phyloP scores from a whole-genome alignment of 108 stramenopile species.

The Nitzschia putrida region DNA sequence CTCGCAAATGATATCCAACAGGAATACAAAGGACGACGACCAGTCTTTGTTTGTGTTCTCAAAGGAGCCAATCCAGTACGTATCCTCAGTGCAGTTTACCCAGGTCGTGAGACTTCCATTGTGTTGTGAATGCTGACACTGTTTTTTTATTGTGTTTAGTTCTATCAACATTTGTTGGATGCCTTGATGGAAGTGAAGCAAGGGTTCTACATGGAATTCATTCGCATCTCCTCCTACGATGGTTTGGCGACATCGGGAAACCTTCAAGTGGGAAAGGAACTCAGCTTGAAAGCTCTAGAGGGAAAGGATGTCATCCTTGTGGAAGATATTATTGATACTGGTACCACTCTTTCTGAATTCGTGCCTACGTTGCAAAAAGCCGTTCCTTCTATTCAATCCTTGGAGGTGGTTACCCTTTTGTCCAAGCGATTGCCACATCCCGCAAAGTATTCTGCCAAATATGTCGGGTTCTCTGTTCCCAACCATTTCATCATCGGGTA shows the following conservation, averaged over 20 bases:
- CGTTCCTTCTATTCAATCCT: slow-evolving; percentile 21
- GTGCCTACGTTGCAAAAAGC: slow-evolving; percentile 39
- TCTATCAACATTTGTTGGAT: slow-evolving; percentile 51
- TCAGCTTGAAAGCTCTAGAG: slow-evolving; percentile 36
- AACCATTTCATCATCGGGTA: slow-evolving; percentile 65
- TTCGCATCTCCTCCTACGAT: slow-evolving; percentile 54
- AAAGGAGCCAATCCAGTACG: slow-evolving; percentile 55
- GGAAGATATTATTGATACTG: slow-evolving; percentile 78
- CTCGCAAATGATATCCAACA: slow-evolving; percentile 45
- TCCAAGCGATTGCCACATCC: slow-evolving; percentile 40
- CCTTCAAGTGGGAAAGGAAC: slow-evolving; percentile 37
- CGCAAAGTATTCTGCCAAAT: slow-evolving; percentile 44
- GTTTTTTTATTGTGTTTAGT: slow-evolving; percentile 4
- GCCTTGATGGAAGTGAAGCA: slow-evolving; percentile 48
- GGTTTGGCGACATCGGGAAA: slow-evolving; percentile 45
- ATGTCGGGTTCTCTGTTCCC: slow-evolving; percentile 67
- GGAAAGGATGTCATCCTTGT: slow-evolving; percentile 54
- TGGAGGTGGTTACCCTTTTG: slow-evolving; percentile 54
- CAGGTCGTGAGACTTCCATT: not conserved
- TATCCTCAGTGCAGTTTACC: not conserved
- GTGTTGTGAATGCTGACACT: not conserved
- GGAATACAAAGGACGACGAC: slow-evolving; percentile 58
- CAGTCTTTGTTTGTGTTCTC: slow-evolving; percentile 57
- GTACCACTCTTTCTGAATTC: slow-evolving; percentile 52
- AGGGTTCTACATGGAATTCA: slow-evolving; percentile 60